Evolutionary conservation across 208 protist species (phyloP).

Genomic region (Trypanosoma melophagium): DNA sequence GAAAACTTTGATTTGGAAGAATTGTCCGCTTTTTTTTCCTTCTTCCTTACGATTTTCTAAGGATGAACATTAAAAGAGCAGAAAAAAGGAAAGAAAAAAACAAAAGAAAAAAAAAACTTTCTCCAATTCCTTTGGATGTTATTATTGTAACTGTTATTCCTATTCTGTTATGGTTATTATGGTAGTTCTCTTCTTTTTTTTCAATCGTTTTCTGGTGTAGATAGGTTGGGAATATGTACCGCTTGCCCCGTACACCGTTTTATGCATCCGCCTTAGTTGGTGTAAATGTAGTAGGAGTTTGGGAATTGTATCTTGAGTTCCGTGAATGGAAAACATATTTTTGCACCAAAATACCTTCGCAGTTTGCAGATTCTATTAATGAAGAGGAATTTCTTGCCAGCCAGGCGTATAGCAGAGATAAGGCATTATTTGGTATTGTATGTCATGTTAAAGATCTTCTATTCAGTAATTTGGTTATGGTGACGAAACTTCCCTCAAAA

Average conservation of each 20-base stretch:
- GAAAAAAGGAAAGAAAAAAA: no score
- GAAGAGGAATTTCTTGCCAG: constrained; percentile 46
- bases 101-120: no score
- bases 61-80: no score
- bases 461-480: constrained; percentile 31
- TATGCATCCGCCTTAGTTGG: constrained; percentile 40
- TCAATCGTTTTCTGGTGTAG: not conserved
- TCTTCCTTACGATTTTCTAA: no score
- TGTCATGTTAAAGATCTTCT: constrained; percentile 37
- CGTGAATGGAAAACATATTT: constrained; percentile 41
- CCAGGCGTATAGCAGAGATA: constrained; percentile 50
- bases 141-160: not conserved
- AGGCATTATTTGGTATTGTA: constrained; percentile 30
- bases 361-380: constrained; percentile 32
- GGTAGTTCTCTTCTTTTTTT: not conserved
- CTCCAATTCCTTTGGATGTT: no score
- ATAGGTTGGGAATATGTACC: not conserved
- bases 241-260: constrained; percentile 22
- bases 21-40: no score
- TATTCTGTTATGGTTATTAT: not conserved
- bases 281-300: constrained; percentile 42
- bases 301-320: constrained; percentile 56
- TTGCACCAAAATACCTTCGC: constrained; percentile 20
- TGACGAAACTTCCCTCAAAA: constrained; percentile 38
- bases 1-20: no score